A percentile compares a stretch with the other conserved stretches of the same genome.
Evolutionary conservation across 257 asterid species (phyloP).

Genomic region (Solanum bukasovii): DNA sequence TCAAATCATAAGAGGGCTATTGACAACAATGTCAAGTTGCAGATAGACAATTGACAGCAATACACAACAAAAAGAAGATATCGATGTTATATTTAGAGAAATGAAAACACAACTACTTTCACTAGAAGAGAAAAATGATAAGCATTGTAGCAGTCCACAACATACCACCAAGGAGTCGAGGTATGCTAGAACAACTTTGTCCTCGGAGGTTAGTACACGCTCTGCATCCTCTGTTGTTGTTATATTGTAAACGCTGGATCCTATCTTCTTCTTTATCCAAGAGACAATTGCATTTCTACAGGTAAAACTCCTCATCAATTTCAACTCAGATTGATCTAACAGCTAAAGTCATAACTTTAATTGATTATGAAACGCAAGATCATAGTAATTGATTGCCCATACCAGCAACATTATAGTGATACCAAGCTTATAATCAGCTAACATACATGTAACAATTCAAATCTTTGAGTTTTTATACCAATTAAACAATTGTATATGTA

Average conservation of each 20-base stretch:
- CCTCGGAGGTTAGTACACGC: constrained; percentile 46
- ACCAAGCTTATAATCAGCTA: not conserved
- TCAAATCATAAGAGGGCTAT: not conserved
- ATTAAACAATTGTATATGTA: not conserved
- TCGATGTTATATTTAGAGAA: not conserved
- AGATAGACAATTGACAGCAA: not conserved
- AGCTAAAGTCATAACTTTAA: not conserved
- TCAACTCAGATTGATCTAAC: not conserved
- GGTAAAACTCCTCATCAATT: not conserved
- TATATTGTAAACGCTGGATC: constrained; percentile 52
- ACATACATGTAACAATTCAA: not conserved
- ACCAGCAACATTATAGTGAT: not conserved
- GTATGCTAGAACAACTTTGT: constrained; percentile 54
- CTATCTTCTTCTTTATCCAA: constrained; percentile 85
- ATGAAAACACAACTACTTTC: not conserved
- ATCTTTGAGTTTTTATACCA: not conserved
- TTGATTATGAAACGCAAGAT: not conserved
- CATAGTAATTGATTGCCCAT: not conserved
- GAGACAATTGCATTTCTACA: constrained; percentile 74
- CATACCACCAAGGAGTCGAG: constrained; percentile 72
- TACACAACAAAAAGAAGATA: not conserved
- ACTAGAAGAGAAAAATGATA: not conserved
- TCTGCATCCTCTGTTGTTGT: constrained; percentile 71
- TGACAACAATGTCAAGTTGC: not conserved
- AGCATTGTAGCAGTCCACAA: not conserved